Percentiles rank a stretch among this genome's conserved stretches.
phyloP scores from a whole-genome alignment of 108 stramenopile species.

The Mediolabrus comicus region DNA sequence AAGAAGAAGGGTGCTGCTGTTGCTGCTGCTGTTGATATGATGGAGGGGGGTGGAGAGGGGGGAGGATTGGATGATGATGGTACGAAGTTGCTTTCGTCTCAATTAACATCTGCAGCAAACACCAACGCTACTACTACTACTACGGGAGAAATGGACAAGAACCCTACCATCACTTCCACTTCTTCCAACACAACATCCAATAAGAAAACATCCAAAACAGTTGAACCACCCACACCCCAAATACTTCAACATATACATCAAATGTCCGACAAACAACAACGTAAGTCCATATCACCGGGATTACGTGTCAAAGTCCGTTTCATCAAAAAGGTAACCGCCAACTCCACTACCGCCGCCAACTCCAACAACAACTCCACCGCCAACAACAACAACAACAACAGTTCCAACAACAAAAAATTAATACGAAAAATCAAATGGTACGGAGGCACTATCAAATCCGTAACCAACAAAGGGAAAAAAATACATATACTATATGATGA shows the following conservation, averaged over 20 bases:
- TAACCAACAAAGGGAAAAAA: slow-evolving; percentile 51
- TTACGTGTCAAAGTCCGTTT: slow-evolving; percentile 60
- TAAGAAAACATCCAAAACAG: slow-evolving; percentile 38
- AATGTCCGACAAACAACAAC: slow-evolving; percentile 40
- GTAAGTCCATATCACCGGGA: slow-evolving; percentile 15
- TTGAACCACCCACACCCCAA: slow-evolving; percentile 55
- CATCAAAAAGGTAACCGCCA: slow-evolving; percentile 40
- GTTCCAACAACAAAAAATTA: slow-evolving; percentile 40
- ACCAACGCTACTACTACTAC: not conserved
- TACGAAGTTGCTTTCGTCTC: not conserved
- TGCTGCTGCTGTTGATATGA: not conserved
- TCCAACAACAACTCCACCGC: too few relatives aligned
- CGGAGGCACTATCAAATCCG: slow-evolving; percentile 62
- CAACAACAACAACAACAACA: too few relatives aligned
- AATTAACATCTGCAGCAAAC: not conserved
- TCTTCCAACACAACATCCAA: not conserved
- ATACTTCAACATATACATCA: slow-evolving; percentile 46
- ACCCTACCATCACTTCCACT: not conserved
- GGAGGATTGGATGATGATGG: not conserved
- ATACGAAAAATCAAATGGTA: slow-evolving; percentile 72
- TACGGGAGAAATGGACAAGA: not conserved
- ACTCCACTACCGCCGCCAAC: too few relatives aligned
- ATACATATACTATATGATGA: slow-evolving; percentile 85
- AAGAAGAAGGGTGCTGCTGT: not conserved
- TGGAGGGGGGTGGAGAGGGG: not conserved